Conservation (phyloP, 139 green algal genomes). For the Pleodorina starrii region DNA sequence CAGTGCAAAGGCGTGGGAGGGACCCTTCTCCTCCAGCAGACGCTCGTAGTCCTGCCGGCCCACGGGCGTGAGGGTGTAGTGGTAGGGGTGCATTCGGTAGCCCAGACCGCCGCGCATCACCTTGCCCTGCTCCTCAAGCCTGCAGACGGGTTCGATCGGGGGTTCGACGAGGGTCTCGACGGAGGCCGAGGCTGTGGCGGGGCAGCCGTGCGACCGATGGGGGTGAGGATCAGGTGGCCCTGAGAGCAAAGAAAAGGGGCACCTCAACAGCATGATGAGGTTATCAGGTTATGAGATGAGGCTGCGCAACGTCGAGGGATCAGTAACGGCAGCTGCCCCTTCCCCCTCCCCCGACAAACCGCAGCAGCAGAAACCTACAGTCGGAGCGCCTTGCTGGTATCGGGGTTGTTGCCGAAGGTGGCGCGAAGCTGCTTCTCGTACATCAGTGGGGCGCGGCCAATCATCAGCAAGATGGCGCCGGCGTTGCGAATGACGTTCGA, state of each 20-base stretch:
- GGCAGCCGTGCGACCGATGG: too few relatives aligned
- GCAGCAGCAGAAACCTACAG: conserved; percentile 25
- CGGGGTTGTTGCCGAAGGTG: conserved; percentile 47
- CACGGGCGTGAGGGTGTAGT: conserved; percentile 42
- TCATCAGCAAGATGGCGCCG: conserved; percentile 46
- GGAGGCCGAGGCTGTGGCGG: too few relatives aligned
- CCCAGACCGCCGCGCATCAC: conserved; percentile 27
- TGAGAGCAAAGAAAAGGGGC: too few relatives aligned
- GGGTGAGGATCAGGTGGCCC: too few relatives aligned
- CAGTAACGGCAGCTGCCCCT: too few relatives aligned
- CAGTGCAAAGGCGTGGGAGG: conserved; percentile 21
- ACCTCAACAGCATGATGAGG: too few relatives aligned
- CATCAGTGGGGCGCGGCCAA: background rate
- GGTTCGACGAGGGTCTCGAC: too few relatives aligned
- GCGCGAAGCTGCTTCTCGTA: conserved; percentile 49
- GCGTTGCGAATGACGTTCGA: conserved; percentile 48
- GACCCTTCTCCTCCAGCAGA: conserved; percentile 33
- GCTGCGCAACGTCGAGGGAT: too few relatives aligned
- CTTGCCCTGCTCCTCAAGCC: conserved; percentile 43
- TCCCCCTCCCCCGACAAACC: too few relatives aligned
- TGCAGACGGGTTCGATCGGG: too few relatives aligned
- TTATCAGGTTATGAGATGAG: too few relatives aligned
- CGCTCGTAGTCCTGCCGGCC: conserved; percentile 37
- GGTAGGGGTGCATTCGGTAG: conserved; percentile 49
- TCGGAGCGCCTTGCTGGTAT: conserved; percentile 44